Base-by-base conservation (phyloP, 164 flowering plant genomes). In the Vitis vinifera region DNA sequence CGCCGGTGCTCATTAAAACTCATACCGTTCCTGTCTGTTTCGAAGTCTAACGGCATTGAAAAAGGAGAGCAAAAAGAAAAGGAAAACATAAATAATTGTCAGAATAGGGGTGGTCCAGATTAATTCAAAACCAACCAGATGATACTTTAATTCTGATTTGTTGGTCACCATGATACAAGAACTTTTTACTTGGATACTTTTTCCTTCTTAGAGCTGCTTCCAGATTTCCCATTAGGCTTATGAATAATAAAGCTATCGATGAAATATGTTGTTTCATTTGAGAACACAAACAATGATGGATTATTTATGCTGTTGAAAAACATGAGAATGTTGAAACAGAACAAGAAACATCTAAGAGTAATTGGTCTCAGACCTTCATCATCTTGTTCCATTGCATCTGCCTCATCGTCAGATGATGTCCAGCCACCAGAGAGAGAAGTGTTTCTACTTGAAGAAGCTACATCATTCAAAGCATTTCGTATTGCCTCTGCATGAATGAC, bases 331-430 rank as follows among this genome's bases (percentile, higher is more conserved):
- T 37, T 37, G 44, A 37, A 37, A 37, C 44, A 37, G 44, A 37
- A 37, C 4, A 37, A 37, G 6, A 37, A 37, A 3, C 7, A 37
- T 37, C 44, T 3, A 3, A 37, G 44, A 37, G 44, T 37, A 37
- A 37, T 37, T 37, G 44, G 44, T 37, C 44, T 37, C 44, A 80
- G 48, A 74, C 90, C 90, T 84, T 87, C 94, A 70, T 81, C 90
- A 76, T 87, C 95, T 76, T 84, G 84, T 49, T 90, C 97, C 93
- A 89, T 90, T 53, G 79, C 78, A 77, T 96, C 97, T 63, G 78
- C 89, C 79, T 93, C 99, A 77, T 96, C 99, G 15, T 96, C 99
- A 47, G 97, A 90, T 44, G 98, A 87, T 74, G 92, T 85, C 98
- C 99, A 96, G 65, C 89, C 97, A 63, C 85, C 79, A 51, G 80